Base-by-base conservation (phyloP, 495 filamentous ascomycete species). In the Hypoxylon fuscum region DNA sequence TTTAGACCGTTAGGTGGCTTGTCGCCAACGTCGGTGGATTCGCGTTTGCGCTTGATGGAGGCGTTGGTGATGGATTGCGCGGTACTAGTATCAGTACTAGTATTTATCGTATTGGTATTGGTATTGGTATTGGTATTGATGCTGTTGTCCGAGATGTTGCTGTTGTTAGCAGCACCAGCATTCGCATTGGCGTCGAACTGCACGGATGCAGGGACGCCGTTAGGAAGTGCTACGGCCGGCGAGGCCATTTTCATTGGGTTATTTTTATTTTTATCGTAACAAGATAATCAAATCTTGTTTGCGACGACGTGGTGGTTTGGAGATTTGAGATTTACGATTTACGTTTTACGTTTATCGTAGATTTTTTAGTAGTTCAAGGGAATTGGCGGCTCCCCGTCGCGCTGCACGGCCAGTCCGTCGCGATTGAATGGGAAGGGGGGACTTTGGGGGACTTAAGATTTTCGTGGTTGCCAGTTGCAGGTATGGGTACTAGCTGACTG, bases 11-110 rank as follows among this genome's bases (percentile, higher is more conserved):
- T 69, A 20, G 50, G 55, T 40, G 45, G 63, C 12, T 60, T 64
- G n/a, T 69, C 68, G 52, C 68, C 64, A 51, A 77, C 76, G 52
- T 79, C 76, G 62, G 58, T 75, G 8, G 76, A 58, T 66, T 82
- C 83, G 77, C 81, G 83, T 72, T 85, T 85, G 66, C 83, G 79
- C 75, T 85, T 85, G 70, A 75, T 74, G 41, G 79, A 77, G 50
- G 71, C 70, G 35, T 41, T 23, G 61, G 70, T 72, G 68, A 71
- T 55, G 15, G 72, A 75, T 29, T 78, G 76, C 62, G 77, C 76
- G 53, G 69, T 67, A 48, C 73, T 62, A 68, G 44, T 12, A 10
- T 72, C 65, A 52, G 23, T 35, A 42, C 57, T 37, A 20, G 61
- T n/a, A 45, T 34, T 51, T 25, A 17, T 21, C 20, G 32, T 34